Evolutionary conservation across 345 rosid genomes (phyloP).

Genomic region (Gynandropsis gynandra): DNA sequence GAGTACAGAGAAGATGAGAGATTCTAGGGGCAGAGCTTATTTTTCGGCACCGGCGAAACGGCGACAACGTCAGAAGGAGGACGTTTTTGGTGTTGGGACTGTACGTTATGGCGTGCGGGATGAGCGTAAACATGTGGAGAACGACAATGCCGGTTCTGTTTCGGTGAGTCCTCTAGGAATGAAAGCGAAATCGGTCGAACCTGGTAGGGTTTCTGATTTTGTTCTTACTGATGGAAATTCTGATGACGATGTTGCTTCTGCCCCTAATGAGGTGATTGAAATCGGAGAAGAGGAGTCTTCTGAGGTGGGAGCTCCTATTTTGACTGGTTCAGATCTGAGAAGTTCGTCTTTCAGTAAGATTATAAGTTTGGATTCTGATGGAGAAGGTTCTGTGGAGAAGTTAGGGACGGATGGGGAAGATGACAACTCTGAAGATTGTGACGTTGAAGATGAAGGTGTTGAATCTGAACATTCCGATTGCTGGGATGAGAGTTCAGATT

Average conservation of each 20-base stretch:
- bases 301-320: slow-evolving; percentile 3
- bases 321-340: neutral
- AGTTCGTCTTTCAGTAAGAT: slow-evolving; percentile 3
- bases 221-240: neutral
- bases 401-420: slow-evolving; percentile 12
- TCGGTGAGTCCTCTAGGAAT: slow-evolving; percentile 13
- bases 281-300: neutral
- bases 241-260: neutral
- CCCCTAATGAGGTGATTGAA: no score
- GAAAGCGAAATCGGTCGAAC: slow-evolving; percentile 4
- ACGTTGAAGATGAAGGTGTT: slow-evolving; percentile 13
- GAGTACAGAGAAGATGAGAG: slow-evolving; percentile 6
- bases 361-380: slow-evolving; percentile 16
- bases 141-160: slow-evolving; percentile 10
- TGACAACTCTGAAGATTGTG: neutral
- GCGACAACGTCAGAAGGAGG: slow-evolving; percentile 14
- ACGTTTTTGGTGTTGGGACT: neutral
- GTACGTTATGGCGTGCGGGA: slow-evolving; percentile 10
- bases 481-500: slow-evolving; percentile 11
- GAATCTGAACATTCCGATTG: neutral
- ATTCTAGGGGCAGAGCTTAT: neutral
- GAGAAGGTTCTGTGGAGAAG: slow-evolving; percentile 2
- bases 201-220: slow-evolving; percentile 7
- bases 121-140: neutral
- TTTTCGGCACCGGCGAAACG: slow-evolving; percentile 5